Conservation (phyloP, 2,329 filamentous ascomycete species). For the Fusarium verrucosum region DNA sequence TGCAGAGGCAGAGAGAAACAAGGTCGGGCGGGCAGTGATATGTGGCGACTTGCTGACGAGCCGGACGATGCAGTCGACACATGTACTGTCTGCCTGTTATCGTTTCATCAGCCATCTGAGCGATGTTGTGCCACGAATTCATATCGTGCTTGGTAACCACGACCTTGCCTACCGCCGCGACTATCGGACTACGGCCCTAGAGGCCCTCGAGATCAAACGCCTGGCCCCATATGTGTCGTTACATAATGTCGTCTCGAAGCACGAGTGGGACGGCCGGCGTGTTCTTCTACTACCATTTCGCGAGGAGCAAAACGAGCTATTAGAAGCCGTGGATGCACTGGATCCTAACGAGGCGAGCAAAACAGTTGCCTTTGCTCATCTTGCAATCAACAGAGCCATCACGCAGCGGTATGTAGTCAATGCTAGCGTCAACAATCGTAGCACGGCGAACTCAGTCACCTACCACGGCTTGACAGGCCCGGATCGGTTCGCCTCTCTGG, state of each 20-base stretch:
- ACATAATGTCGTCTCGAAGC: slow-evolving; percentile 16
- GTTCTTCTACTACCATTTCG: slow-evolving; percentile 37
- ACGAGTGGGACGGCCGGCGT: slow-evolving; percentile 34
- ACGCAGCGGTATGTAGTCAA: slow-evolving; percentile 19
- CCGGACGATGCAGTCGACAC: slow-evolving; percentile 25
- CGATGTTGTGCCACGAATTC: slow-evolving; percentile 23
- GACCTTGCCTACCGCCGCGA: slow-evolving; percentile 41
- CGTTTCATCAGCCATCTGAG: slow-evolving; percentile 31
- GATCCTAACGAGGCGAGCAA: slow-evolving; percentile 8
- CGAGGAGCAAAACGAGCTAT: slow-evolving; percentile 35
- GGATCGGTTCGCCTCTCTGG: slow-evolving; percentile 31
- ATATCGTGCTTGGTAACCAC: slow-evolving; percentile 41
- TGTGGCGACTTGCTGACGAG: slow-evolving; percentile 39
- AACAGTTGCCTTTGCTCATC: slow-evolving; percentile 38
- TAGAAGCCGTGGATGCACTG: slow-evolving; percentile 22
- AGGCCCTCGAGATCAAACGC: slow-evolving; percentile 28
- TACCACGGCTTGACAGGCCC: slow-evolving; percentile 29
- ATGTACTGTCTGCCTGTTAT: slow-evolving; percentile 34
- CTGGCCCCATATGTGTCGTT: slow-evolving; percentile 27
- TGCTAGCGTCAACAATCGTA: neutral
- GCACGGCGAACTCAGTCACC: neutral
- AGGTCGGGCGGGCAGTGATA: slow-evolving; percentile 24
- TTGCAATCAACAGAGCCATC: slow-evolving; percentile 40
- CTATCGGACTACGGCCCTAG: slow-evolving; percentile 37
- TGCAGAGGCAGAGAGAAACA: slow-evolving; percentile 20